Evolutionary conservation across 371 early-diverging fungal genomes (phyloP), one percentile per base, ranked within the genome.

Genomic region (Lichtheimia corymbifera): DNA sequence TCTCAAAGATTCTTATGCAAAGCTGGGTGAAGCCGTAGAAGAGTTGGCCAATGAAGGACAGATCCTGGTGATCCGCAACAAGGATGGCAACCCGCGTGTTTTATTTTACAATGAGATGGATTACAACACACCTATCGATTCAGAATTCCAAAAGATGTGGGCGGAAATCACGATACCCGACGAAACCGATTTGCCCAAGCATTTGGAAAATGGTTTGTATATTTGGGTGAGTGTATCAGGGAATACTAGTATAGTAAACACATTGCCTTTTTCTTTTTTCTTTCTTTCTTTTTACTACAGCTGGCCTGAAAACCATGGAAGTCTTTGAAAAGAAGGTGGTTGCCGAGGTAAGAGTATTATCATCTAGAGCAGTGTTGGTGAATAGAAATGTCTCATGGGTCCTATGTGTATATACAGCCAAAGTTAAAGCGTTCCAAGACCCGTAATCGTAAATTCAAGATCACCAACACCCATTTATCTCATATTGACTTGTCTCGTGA

Each of bases 381-480:
- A 30, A 28, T n/a, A 44, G 12, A 12, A 13, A n/a, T 53, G 40
- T 9, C 35, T 17, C 52, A 41, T 24, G 5, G 5, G 22, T 55
- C 5, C 24, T 55, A 50, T 35, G 30, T 43, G 15, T 40, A 30
- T 30, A 47, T n/a, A 4, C 43, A 80, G 74, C 73, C 79, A 4
- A 88, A 86, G 40, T 76, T 82, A 13, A 82, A 86, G 68, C 79
- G 83, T 65, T 80, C 83, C 22, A 87, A 87, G 67, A 82, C 88
- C 44, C 69, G 88, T 51, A 87, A 87, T 73, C 74, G 93, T 55
- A 88, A 87, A 71, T 85, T 90, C 64, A 91, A 92, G 71, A 89
- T 93, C 60, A 92, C 92, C 12, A 94, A 94, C 63, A 92, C 92
- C 41, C 94, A 94, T 69, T 82, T 94, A 79, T 83, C 87, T 35